phyloP scores from a whole-genome alignment of 208 protist genomes.

The Crithidia bombi region DNA sequence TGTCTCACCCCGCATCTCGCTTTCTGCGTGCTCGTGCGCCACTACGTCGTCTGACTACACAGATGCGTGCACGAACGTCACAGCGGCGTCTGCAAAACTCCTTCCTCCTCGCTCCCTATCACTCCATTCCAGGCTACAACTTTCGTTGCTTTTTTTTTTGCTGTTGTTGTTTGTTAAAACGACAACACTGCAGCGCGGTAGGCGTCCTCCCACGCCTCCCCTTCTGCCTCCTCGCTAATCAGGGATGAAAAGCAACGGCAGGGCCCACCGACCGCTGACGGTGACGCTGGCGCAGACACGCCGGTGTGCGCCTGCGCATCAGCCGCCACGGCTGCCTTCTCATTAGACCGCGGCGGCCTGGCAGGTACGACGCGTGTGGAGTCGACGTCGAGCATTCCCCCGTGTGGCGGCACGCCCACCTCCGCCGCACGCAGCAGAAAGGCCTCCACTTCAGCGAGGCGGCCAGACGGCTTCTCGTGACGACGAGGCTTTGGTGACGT shows the following conservation, averaged over 20 bases:
- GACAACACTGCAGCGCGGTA: slow-evolving; percentile 18
- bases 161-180: slow-evolving; percentile 14
- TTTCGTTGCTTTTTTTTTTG: background rate
- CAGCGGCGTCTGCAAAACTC: too few relatives aligned
- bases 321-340: too few relatives aligned
- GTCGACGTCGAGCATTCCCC: background rate
- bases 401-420: background rate
- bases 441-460: slow-evolving; percentile 25
- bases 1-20: too few relatives aligned
- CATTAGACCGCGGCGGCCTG: background rate
- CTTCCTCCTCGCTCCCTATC: too few relatives aligned
- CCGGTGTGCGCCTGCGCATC: too few relatives aligned
- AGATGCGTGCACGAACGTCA: too few relatives aligned
- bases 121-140: background rate
- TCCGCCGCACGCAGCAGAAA: slow-evolving; percentile 21
- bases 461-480: background rate
- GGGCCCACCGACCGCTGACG: too few relatives aligned
- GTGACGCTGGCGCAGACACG: background rate
- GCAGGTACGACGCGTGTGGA: background rate
- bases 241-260: background rate
- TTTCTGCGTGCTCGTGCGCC: too few relatives aligned
- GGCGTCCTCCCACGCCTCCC: slow-evolving; percentile 36
- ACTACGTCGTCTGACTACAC: too few relatives aligned
- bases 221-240: background rate
- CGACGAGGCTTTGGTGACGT: background rate